Conservation (phyloP, 768 basidiomycete genomes). For the Boletales sp. region DNA sequence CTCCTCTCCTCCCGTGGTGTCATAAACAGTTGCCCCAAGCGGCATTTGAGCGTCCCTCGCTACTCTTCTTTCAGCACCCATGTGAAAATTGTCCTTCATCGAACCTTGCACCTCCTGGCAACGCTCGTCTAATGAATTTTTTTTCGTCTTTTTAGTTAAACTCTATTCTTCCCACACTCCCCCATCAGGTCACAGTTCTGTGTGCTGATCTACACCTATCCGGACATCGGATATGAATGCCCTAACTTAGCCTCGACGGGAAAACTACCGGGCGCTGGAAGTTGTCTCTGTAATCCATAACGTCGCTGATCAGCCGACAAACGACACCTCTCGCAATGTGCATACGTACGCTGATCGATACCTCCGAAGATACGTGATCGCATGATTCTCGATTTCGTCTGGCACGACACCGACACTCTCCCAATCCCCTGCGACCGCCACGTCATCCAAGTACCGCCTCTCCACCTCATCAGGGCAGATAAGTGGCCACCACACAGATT, state of each 20-base stretch:
- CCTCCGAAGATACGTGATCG: slow-evolving; percentile 85
- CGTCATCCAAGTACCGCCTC: slow-evolving; percentile 84
- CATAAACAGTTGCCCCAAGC: slow-evolving; percentile 11
- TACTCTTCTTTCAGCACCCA: slow-evolving; percentile 11
- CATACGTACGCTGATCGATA: slow-evolving; percentile 82
- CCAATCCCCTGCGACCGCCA: slow-evolving; percentile 75
- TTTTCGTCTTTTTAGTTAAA: slow-evolving; percentile 11
- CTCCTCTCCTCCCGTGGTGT: slow-evolving; percentile 17
- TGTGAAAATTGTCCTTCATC: slow-evolving; percentile 19
- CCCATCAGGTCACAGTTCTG: slow-evolving; percentile 12
- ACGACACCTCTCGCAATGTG: slow-evolving; percentile 1
- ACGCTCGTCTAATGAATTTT: slow-evolving; percentile 23
- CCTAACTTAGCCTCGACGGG: slow-evolving; percentile 45
- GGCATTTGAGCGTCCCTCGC: slow-evolving; percentile 26
- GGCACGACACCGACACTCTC: slow-evolving; percentile 76
- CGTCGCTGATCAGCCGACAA: slow-evolving; percentile 8
- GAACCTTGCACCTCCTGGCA: slow-evolving; percentile 26
- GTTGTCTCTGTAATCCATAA: slow-evolving; percentile 48
- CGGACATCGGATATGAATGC: slow-evolving; percentile 27
- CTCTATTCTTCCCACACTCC: slow-evolving; percentile 19
- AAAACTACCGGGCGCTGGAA: slow-evolving; percentile 65
- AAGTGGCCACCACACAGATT: slow-evolving; percentile 85
- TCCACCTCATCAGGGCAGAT: slow-evolving; percentile 88
- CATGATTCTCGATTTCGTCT: slow-evolving; percentile 81
- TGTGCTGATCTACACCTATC: slow-evolving; percentile 25